A percentile compares a stretch with the other conserved stretches of the same genome.
Evolutionary conservation across 306 rosid species (phyloP).

Genomic region (Hippophae tibetana): DNA sequence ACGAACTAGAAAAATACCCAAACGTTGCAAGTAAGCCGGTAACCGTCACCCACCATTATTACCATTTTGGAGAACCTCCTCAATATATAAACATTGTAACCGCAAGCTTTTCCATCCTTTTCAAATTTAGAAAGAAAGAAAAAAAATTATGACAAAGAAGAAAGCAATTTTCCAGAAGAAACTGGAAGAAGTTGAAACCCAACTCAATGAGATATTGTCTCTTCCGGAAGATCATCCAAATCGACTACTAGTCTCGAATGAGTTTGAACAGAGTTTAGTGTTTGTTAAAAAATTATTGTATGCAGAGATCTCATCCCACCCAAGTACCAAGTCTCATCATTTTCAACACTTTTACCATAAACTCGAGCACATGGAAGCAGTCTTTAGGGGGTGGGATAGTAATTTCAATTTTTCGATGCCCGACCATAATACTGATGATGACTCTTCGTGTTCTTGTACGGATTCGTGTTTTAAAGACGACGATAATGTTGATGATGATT

Average conservation of each 20-base stretch:
- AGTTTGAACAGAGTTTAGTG: slow-evolving; percentile 20
- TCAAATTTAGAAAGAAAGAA: background rate
- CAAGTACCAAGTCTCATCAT: slow-evolving; percentile 19
- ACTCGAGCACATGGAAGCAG: slow-evolving; percentile 14
- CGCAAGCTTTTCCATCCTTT: too few species aligned
- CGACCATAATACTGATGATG: slow-evolving; percentile 6
- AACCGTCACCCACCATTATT: too few species aligned
- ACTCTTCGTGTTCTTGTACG: slow-evolving; percentile 35
- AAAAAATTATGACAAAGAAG: slow-evolving; percentile 19
- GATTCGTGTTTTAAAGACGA: slow-evolving; percentile 35
- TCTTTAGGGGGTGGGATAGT: slow-evolving; percentile 16
- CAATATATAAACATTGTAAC: too few species aligned
- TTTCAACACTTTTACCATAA: slow-evolving; percentile 16
- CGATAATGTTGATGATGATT: slow-evolving; percentile 12
- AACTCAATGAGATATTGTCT: slow-evolving; percentile 8
- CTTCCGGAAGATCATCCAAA: slow-evolving; percentile 4
- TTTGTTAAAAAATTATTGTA: slow-evolving; percentile 26
- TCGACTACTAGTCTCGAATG: slow-evolving; percentile 1
- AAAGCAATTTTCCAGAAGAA: slow-evolving; percentile 22
- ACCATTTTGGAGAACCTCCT: too few species aligned
- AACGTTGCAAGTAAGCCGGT: too few species aligned
- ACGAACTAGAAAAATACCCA: too few species aligned
- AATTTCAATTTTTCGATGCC: background rate
- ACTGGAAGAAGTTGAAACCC: slow-evolving; percentile 29
- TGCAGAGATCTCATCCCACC: slow-evolving; percentile 36